These are phyloP conservation scores for Fusarium luffae DNA, from an alignment of 2,329 filamentous ascomycete genomes.

Conservation along the genomic window DNA sequence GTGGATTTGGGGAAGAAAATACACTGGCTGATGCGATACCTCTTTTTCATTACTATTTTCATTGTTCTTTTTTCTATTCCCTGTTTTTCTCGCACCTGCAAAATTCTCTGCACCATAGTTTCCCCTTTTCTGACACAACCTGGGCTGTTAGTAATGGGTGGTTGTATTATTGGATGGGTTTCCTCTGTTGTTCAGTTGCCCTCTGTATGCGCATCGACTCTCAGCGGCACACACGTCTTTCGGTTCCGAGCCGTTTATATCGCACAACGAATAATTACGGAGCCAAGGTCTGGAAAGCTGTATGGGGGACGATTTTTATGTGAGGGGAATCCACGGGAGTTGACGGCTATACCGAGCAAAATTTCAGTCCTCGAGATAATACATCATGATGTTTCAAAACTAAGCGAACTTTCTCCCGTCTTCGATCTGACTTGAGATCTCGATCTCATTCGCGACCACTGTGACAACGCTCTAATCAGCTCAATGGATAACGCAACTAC, in stretches of 20 bases:
- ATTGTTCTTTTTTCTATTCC: constrained; percentile 38
- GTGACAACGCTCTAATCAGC: background rate
- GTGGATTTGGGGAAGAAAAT: constrained; percentile 41
- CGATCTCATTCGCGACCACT: background rate
- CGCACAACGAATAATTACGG: constrained; percentile 35
- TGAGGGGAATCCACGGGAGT: constrained; percentile 43
- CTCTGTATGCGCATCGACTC: constrained; percentile 43
- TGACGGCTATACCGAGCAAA: constrained; percentile 50
- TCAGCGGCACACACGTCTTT: constrained; percentile 25
- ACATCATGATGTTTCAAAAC: constrained; percentile 51
- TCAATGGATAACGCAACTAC: background rate
- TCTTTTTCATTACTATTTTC: constrained; percentile 46
- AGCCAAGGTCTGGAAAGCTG: constrained; percentile 39
- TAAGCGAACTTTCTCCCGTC: constrained; percentile 1
- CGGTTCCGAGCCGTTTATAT: constrained; percentile 32
- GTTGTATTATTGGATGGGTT: constrained; percentile 53
- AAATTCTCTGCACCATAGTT: constrained; percentile 52
- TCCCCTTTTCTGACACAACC: constrained; percentile 46
- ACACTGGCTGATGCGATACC: constrained; percentile 52
- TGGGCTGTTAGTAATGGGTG: constrained; percentile 49
- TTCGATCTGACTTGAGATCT: background rate
- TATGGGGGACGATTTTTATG: constrained; percentile 37
- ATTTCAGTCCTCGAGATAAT: constrained; percentile 53
- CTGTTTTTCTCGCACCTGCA: constrained; percentile 45
- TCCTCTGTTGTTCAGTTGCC: constrained; percentile 46